Evolutionary conservation across 1,284 basidiomycete genomes (phyloP).

Genomic region (Sporisorium exsertum): DNA sequence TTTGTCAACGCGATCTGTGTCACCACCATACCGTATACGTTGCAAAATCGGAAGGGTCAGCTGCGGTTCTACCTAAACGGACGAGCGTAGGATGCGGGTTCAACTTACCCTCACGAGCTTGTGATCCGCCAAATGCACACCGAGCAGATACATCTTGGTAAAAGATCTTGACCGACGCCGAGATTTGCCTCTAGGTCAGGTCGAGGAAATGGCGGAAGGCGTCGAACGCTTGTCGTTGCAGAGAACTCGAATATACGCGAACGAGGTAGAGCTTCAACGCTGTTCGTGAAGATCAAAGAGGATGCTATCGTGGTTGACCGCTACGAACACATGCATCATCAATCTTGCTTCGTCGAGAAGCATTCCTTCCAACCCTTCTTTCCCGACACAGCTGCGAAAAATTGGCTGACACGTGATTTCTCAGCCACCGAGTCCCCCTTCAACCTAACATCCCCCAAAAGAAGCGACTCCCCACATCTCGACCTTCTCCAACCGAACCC

Average conservation of each 20-base stretch:
- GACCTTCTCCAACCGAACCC: not conserved
- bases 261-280: not conserved
- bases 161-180: not conserved
- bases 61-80: not conserved
- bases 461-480: not conserved
- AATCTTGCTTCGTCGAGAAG: not conserved
- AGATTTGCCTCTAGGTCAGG: not conserved
- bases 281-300: not conserved
- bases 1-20: constrained; percentile 81
- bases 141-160: constrained; percentile 65
- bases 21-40: not conserved
- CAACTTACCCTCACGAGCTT: constrained; percentile 67
- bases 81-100: not conserved
- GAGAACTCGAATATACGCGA: not conserved
- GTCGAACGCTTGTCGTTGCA: not conserved
- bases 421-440: constrained; percentile 6
- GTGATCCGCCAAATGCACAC: constrained; percentile 66
- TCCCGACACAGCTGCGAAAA: constrained; percentile 4
- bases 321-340: not conserved
- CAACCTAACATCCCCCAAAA: constrained; percentile 1
- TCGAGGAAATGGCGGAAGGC: not conserved
- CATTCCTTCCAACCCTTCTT: constrained; percentile 17
- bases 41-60: not conserved
- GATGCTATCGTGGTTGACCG: not conserved
- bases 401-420: constrained; percentile 34